A percentile compares a stretch with the other conserved stretches of the same genome.
Evolutionary conservation across 2,329 filamentous ascomycete genomes (phyloP).

Genomic region (Penicillium digitatum): DNA sequence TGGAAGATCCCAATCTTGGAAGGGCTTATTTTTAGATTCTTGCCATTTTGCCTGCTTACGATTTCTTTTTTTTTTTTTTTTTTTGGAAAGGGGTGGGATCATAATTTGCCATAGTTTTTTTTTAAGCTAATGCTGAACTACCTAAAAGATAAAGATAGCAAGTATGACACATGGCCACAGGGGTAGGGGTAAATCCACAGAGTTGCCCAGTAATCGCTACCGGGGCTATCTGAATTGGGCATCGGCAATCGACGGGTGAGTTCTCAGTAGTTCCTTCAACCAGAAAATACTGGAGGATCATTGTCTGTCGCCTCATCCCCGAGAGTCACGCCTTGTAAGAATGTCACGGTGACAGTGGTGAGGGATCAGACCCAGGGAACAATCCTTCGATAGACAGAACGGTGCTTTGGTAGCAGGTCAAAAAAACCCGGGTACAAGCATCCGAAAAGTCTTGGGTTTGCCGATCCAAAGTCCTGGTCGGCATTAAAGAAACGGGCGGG

Average conservation of each 20-base stretch:
- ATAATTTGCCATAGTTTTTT: slow-evolving; percentile 3
- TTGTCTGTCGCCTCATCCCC: slow-evolving; percentile 7
- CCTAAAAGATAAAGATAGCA: slow-evolving; percentile 14
- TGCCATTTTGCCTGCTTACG: background rate
- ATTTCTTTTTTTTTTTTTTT: too few relatives aligned
- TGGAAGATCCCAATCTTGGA: background rate
- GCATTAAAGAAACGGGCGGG: slow-evolving; percentile 18
- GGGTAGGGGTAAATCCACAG: slow-evolving; percentile 11
- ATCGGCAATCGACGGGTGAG: slow-evolving; percentile 2
- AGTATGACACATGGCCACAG: slow-evolving; percentile 14
- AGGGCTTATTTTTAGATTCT: background rate
- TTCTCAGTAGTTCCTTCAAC: background rate
- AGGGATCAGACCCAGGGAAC: slow-evolving; percentile 12
- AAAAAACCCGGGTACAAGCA: slow-evolving; percentile 6
- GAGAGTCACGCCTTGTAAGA: slow-evolving; percentile 7
- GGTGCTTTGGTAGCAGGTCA: slow-evolving; percentile 7
- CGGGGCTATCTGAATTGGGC: background rate
- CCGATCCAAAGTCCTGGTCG: slow-evolving; percentile 16
- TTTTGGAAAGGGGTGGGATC: background rate
- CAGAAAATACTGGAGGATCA: slow-evolving; percentile 4
- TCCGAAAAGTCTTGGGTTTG: slow-evolving; percentile 10
- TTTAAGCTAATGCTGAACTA: slow-evolving; percentile 11
- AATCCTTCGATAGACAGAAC: slow-evolving; percentile 7
- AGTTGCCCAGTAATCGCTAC: slow-evolving; percentile 12
- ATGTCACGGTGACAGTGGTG: slow-evolving; percentile 9